A percentile compares a stretch with the other conserved stretches of the same genome.
Evolutionary conservation across 2,329 filamentous ascomycete species (phyloP).

Genomic region (Leptoxyphium fumago): DNA sequence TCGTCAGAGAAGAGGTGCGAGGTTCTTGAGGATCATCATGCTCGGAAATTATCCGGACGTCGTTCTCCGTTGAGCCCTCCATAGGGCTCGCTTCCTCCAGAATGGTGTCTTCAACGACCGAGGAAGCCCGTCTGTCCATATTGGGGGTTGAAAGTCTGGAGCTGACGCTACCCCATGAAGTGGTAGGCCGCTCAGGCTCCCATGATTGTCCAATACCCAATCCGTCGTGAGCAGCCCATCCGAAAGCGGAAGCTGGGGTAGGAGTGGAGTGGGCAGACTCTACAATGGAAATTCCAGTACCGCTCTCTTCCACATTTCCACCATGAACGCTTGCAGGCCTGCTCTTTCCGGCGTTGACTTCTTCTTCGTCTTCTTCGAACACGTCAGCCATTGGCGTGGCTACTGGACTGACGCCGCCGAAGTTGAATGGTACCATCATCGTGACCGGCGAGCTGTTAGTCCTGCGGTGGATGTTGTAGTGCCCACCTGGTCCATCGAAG

Average conservation of each 20-base stretch:
- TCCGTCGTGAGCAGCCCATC: constrained; percentile 7
- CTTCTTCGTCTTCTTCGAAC: constrained; percentile 67
- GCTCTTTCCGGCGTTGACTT: constrained; percentile 22
- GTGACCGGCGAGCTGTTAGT: constrained; percentile 56
- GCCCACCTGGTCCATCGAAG: constrained; percentile 53
- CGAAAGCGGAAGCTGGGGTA: neutral
- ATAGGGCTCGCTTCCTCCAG: constrained; percentile 23
- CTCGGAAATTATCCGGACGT: constrained; percentile 28
- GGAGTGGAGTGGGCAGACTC: constrained; percentile 11
- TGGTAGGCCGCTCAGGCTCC: constrained; percentile 10
- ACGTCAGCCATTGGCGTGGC: constrained; percentile 63
- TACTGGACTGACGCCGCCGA: constrained; percentile 12
- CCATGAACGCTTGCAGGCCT: constrained; percentile 2
- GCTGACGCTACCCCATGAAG: constrained; percentile 6
- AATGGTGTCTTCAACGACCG: constrained; percentile 21
- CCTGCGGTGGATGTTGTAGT: constrained; percentile 51
- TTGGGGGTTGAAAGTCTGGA: constrained; percentile 11
- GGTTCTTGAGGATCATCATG: constrained; percentile 32
- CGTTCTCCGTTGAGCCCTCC: constrained; percentile 22
- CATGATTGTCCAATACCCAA: constrained; percentile 9
- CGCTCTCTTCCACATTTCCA: constrained; percentile 6
- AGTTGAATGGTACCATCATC: constrained; percentile 61
- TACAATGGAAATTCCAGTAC: constrained; percentile 17
- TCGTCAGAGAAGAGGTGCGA: constrained; percentile 32
- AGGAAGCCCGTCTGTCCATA: constrained; percentile 14